phyloP scores from a whole-genome alignment of 1,139 yeast genomes.

The Magnusiomyces suaveolens region DNA sequence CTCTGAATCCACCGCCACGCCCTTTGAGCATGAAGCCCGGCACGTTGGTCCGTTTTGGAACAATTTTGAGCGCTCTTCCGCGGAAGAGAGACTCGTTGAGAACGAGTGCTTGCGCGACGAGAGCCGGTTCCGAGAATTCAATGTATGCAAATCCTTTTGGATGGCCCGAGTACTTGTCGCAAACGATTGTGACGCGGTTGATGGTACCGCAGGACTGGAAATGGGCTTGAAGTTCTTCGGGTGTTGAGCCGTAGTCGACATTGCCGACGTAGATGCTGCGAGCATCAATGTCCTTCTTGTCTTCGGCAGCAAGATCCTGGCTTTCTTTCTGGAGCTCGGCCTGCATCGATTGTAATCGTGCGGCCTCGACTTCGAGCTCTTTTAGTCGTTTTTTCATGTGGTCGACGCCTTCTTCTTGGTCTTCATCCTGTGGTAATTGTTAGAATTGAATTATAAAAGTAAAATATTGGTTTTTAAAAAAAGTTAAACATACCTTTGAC shows the following conservation, averaged over 20 bases:
- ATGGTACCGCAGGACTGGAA: conserved; percentile 41
- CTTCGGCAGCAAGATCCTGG: conserved; percentile 35
- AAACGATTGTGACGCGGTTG: conserved; percentile 71
- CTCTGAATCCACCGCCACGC: conserved; percentile 34
- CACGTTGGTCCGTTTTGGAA: conserved; percentile 68
- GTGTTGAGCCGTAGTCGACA: conserved; percentile 71
- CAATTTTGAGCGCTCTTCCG: conserved; percentile 61
- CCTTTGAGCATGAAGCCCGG: conserved; percentile 44
- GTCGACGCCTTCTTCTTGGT: conserved; percentile 19
- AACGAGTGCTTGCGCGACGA: conserved; percentile 56
- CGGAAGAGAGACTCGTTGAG: conserved; percentile 57
- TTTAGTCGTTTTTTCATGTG: conserved; percentile 32
- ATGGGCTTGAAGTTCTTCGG: conserved; percentile 71
- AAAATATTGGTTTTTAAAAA: no score
- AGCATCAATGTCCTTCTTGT: conserved; percentile 55
- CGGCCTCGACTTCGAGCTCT: conserved; percentile 47
- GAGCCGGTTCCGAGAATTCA: conserved; percentile 58
- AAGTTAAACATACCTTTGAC: not conserved
- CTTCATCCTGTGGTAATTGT: not conserved
- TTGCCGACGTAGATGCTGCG: conserved; percentile 82
- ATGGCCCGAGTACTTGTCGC: conserved; percentile 61
- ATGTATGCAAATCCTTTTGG: conserved; percentile 84
- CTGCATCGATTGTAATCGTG: conserved; percentile 44
- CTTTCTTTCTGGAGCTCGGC: conserved; percentile 40
- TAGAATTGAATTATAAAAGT: not conserved